These are phyloP conservation scores for Cyberlindnera japonica DNA, from an alignment of 805 yeast genomes.

Conservation along the genomic window DNA sequence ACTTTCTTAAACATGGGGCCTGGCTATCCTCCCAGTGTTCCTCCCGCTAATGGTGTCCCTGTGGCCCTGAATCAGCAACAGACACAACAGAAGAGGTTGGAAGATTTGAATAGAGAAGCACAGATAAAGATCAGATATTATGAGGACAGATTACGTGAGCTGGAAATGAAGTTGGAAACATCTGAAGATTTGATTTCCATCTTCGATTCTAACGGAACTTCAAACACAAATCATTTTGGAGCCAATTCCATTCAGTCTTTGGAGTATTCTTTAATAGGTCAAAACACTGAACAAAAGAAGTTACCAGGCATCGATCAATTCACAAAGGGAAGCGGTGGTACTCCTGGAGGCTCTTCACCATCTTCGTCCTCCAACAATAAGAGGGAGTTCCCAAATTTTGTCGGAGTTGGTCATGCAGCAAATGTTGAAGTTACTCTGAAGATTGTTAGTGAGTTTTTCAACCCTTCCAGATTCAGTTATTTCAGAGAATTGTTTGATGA, in stretches of 20 bases:
- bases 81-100: not conserved
- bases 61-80: not conserved
- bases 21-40: not conserved
- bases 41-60: not conserved
- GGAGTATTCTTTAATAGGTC: constrained; percentile 11
- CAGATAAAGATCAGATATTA: constrained; percentile 1
- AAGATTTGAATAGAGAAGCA: not conserved
- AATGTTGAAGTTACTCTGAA: constrained; percentile 13
- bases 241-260: constrained; percentile 12
- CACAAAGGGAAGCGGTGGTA: not conserved
- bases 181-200: constrained; percentile 25
- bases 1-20: not conserved
- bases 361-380: not conserved
- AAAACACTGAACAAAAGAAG: not conserved
- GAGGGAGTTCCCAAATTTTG: constrained; percentile 14
- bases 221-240: constrained; percentile 13
- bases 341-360: too few relatives aligned
- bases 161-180: constrained; percentile 18
- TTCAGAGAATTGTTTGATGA: constrained; percentile 19
- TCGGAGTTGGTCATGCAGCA: not conserved
- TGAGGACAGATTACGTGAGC: constrained; percentile 15
- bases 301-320: constrained; percentile 2
- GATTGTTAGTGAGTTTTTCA: constrained; percentile 18
- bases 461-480: constrained; percentile 9
- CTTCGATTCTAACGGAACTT: constrained; percentile 20